Evolutionary conservation across 73 alveolate species (phyloP), one percentile per base, ranked within the genome.

Genomic region (Paramecium caudatum): DNA sequence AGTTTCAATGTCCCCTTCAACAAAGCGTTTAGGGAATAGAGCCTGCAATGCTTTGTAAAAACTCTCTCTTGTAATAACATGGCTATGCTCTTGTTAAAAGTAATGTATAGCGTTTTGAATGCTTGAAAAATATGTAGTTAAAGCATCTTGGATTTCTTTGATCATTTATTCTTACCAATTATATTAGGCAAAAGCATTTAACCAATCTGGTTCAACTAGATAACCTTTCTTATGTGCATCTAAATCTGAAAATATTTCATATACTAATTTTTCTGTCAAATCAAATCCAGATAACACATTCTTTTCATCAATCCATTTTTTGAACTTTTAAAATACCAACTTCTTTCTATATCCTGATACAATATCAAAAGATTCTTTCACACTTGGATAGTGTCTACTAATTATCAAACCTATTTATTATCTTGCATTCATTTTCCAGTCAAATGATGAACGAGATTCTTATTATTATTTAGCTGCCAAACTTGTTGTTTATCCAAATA

Each of bases 141-240:
- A 36, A 4, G 95, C 91, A 49, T 95, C 95, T 63, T 91, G 82
- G 62, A 96, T 55, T 82, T 96, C 99, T 61, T 91, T 83, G 32
- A 95, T 39, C 80, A 82, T 46, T 81, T 96, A 82, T 9, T 91
- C 94, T 12, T 91, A 82, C 92, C 94, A 86, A 48, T 93, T 82
- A 90, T 69, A 94, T 21, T 91, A 65, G 17, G 94, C 91, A 65
- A 95, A 95, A 3, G 95, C 96, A 30, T 69, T 90, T 34, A 34
- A 45, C 96, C 96, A 96, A 93, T 96, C 99, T 19, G 83, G 43
- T 47, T 95, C 94, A 0, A 97, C 90, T 16, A 96, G 50, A 47
- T 95, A 96, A 4, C 98, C 99, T 80, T 96, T 96, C 74, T 93
- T 95, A 78, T 96, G 98, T 9, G 98, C 91, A 70, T 96, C 99